Evolutionary conservation across 169 alveolate genomes (phyloP).

Genomic region (Eimeria nieschulzi): DNA sequence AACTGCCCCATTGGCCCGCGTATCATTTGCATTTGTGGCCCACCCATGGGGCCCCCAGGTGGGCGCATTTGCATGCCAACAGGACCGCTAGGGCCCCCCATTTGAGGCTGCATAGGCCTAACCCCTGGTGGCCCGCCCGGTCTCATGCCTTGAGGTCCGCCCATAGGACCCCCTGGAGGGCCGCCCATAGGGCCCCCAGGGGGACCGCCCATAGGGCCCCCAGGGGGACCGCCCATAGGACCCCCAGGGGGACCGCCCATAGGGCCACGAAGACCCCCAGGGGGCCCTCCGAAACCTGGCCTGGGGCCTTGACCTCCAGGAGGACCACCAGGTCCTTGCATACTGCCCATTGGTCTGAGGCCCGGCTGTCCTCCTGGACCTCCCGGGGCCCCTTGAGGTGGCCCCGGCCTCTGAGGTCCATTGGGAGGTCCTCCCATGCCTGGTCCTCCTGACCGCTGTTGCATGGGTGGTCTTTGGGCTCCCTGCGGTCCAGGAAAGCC

Average conservation of each 20-base stretch:
- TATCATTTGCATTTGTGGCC: background rate
- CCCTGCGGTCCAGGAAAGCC: too few species aligned
- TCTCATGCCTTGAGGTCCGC: background rate
- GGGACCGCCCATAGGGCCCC: conserved; percentile 13
- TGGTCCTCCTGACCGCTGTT: too few species aligned
- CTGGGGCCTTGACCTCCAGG: background rate
- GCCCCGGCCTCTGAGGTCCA: too few species aligned
- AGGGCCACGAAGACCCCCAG: background rate
- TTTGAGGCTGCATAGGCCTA: conserved; percentile 17
- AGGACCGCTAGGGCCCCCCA: conserved; percentile 23
- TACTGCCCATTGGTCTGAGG: background rate
- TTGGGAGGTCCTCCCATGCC: too few species aligned
- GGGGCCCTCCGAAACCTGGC: background rate
- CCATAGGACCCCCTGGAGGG: conserved; percentile 7
- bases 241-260: conserved; percentile 10
- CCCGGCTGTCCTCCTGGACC: too few species aligned
- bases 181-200: conserved; percentile 16
- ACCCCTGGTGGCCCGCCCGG: conserved; percentile 14
- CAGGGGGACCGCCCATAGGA: background rate
- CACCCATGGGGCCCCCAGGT: conserved; percentile 37
- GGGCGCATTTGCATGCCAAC: conserved; percentile 4
- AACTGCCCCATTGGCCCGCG: background rate
- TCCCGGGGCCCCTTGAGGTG: too few species aligned
- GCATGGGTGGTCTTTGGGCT: too few species aligned
- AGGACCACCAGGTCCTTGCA: conserved; percentile 20